phyloP scores from a whole-genome alignment of 2,329 filamentous ascomycete genomes.

The Calonectria hongkongensis region DNA sequence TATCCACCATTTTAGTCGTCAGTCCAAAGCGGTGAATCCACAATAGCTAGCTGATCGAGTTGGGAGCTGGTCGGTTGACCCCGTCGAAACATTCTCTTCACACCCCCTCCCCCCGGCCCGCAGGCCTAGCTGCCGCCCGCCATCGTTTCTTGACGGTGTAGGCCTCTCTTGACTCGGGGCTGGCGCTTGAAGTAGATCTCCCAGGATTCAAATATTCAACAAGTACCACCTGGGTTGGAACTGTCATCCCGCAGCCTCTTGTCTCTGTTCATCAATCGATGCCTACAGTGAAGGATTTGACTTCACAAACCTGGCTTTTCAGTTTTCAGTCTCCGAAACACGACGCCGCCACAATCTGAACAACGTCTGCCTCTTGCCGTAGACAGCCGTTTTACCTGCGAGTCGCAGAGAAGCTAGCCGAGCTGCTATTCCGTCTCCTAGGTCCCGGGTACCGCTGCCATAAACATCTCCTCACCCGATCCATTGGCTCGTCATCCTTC shows the following conservation, averaged over 20 bases:
- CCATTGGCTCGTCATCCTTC: constrained; percentile 37
- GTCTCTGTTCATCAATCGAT: constrained; percentile 34
- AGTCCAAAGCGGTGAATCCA: constrained; percentile 51
- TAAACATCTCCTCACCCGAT: constrained; percentile 32
- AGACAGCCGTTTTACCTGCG: constrained; percentile 22
- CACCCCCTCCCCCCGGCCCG: constrained; percentile 50
- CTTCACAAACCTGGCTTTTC: constrained; percentile 17
- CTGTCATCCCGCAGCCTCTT: constrained; percentile 32
- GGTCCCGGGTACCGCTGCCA: constrained; percentile 33
- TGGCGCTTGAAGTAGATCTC: constrained; percentile 53
- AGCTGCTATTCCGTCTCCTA: constrained; percentile 23
- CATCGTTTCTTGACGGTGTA: constrained; percentile 48
- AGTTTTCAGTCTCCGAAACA: constrained; percentile 6
- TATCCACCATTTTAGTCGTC: constrained; percentile 52
- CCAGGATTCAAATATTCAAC: constrained; percentile 52
- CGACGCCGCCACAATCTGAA: background rate
- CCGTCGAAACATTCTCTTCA: constrained; percentile 50
- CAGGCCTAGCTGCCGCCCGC: constrained; percentile 53
- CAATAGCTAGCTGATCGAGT: constrained; percentile 45
- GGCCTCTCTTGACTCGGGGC: constrained; percentile 50
- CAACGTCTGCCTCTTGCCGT: constrained; percentile 17
- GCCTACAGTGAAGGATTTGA: constrained; percentile 23
- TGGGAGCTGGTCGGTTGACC: constrained; percentile 45
- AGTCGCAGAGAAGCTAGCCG: constrained; percentile 28
- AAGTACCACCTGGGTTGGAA: constrained; percentile 46